Evolutionary conservation across 2,329 filamentous ascomycete species (phyloP), one percentile per base, ranked within the genome.

Genomic region (Penicillium sp.): DNA sequence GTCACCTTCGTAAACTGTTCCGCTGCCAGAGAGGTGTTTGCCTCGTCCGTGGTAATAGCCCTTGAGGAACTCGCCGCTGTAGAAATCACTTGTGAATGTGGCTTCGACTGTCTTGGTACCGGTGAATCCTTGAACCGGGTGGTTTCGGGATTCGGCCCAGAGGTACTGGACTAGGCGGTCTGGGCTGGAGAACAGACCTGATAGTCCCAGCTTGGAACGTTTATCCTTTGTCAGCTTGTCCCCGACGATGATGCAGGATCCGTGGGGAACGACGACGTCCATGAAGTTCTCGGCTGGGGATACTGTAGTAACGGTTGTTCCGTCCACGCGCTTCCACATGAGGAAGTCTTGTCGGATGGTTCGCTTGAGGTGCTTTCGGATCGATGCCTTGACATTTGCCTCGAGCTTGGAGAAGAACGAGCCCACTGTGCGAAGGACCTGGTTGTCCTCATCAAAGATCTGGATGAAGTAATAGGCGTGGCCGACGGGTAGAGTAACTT

Each of bases 21-120:
- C 84, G 26, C 77, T 78, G 59, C 81, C 77, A 33, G 76, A 76
- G 62, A 86, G 81, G 60, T 80, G 77, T 26, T 77, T 81, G 51
- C 84, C 83, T 22, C 77, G 72, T 48, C 85, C 85, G 64, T 87
- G 84, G 56, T 75, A 79, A 50, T 77, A 76, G 24, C 77, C 77
- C 50, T 78, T 80, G 16, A 77, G 73, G 52, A 82, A 76, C 5
- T 79, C 75, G 52, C 84, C 84, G 49, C 77, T 79, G 72, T 84
- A 86, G 69, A 80, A 84, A 51, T 85, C 80, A 2, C 77, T 77
- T 7, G 79, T 82, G 61, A 85, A 84, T 52, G 81, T 80, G 60
- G 75, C 72, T 51, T 82, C 80, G 53, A 82, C 71, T 3, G 79
- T 84, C 62, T 79, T 80, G 51, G 71, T 74, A 14, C 80, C 80